Base-by-base conservation (phyloP, 1,139 yeast species). In the Tardiomyces depauwii region DNA sequence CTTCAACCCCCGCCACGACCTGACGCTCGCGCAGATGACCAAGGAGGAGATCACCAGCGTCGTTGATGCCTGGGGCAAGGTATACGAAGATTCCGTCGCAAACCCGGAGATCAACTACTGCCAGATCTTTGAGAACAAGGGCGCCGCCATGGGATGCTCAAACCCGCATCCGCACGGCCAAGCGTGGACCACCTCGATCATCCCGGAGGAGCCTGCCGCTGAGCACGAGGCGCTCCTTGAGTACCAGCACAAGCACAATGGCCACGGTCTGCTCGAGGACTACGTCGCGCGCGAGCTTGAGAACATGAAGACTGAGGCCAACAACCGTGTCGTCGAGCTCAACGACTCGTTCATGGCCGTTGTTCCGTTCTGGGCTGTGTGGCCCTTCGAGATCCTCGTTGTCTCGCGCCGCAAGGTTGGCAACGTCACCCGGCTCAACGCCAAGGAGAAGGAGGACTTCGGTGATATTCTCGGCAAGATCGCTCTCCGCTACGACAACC, bases 331-430 rank as follows among this genome's bases (percentile, higher is more conserved):
- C 41, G 80, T 82, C 10, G 68, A 72, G 28, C 71, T 74, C 49
- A 82, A 82, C 57, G 84, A 76, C 51, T 69, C 78, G 1, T 82
- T 82, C 53, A 57, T 82, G 38, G 84, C 76, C n/a, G 78, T 82
- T 14, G 87, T 82, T 13, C 89, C 91, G 43, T 82, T 78, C 63
- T 82, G 91, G 91, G 91, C 89, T 2, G 71, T 79, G 43, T 82
- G 91, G 89, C 91, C 91, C 7, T 82, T 80, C 61, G 88, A 82
- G 63, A 78, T 85, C 6, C 65, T 82, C 63, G 67, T 82, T 39
- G 65, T 82, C 10, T 61, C 86, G 21, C 77, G 77, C 55, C 65
- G 67, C 36, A 81, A 78, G 51, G 65, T 80, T 47, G 65, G 72
- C 33, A 76, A 80, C 23, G 60, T 81, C 18, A 64, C 65, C 36